Conservation (phyloP, 352 stramenopile genomes). For the Globisporangium uncinulatum region DNA sequence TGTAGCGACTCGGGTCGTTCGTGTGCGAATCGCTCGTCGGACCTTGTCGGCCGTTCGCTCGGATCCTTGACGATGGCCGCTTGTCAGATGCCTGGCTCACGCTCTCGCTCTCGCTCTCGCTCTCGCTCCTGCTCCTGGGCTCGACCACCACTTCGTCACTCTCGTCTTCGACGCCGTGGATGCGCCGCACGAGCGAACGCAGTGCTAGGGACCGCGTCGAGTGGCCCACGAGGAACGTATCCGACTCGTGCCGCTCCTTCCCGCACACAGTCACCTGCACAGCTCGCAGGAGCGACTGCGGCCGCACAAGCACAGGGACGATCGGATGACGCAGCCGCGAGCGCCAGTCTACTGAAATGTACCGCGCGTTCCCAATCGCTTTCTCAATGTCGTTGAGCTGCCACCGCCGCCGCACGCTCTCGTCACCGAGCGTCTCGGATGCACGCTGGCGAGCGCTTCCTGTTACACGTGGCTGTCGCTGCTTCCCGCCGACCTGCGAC, state of each 20-base stretch:
- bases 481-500: slow-evolving; percentile 63
- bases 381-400: slow-evolving; percentile 63
- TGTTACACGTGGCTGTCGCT: slow-evolving; percentile 11
- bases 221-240: slow-evolving; percentile 29
- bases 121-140: background rate
- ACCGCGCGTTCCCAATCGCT: slow-evolving; percentile 39
- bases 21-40: background rate
- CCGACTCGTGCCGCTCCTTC: slow-evolving; percentile 12
- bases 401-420: slow-evolving; percentile 24
- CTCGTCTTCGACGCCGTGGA: slow-evolving; percentile 35
- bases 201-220: slow-evolving; percentile 41
- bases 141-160: slow-evolving; percentile 12
- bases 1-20: background rate
- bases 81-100: background rate
- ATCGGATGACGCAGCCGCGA: slow-evolving; percentile 26
- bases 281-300: slow-evolving; percentile 31
- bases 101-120: background rate
- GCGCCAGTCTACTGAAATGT: slow-evolving; percentile 34
- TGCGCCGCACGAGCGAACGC: slow-evolving; percentile 38
- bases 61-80: background rate
- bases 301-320: slow-evolving; percentile 33
- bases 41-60: background rate
- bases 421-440: background rate
- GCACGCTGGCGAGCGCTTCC: slow-evolving; percentile 3
- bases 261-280: slow-evolving; percentile 9